Evolutionary conservation across 257 asterid species (phyloP), one percentile per base, ranked within the genome.

Genomic region (Thymus quinquecostatus): DNA sequence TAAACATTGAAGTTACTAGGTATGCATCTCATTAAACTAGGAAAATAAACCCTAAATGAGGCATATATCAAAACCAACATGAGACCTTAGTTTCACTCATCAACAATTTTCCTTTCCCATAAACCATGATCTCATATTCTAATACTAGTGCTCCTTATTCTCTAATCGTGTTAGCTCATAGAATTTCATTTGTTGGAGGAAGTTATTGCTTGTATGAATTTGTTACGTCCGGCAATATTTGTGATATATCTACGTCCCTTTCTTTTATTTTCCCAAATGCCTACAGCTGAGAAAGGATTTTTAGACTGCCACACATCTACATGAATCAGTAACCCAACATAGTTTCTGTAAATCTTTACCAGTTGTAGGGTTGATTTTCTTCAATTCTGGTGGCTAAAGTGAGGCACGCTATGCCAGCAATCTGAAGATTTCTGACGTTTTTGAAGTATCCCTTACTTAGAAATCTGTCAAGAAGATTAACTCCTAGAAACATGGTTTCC

Each of bases 361-460:
- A 72, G 92, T 92, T 95, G 77, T 77, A 68, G 10, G 97, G 96
- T 80, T 95, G 99, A 70, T 87, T 95, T 87, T 95, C 98, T 88
- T 92, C 98, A n/a, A 95, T 81, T 80, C 98, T 89, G 77, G 84
- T 87, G 71, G 99, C 99, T 60, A 92, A 79, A 60, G 92, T 84
- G 81, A 95, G 96, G 83, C 99, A 95, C 14, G 98, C 97, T 60
- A 92, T 88, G 71, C 96, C 99, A 72, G 82, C 92, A 75, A 92
- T 82, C 83, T 88, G 97, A 79, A 95, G 97, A 83, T 80, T 81
- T 63, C 82, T 82, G 81, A 60, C 75, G 68, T 75, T 80, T 81
- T 71, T 80, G 84, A 95, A 95, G 91, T 87, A 92, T 54, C 99
- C 98, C 75, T 84, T 88, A 28, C 90, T 85, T 65, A 95, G 80